Conservation (phyloP, 306 rosid species). For the Vigna trinervia region DNA sequence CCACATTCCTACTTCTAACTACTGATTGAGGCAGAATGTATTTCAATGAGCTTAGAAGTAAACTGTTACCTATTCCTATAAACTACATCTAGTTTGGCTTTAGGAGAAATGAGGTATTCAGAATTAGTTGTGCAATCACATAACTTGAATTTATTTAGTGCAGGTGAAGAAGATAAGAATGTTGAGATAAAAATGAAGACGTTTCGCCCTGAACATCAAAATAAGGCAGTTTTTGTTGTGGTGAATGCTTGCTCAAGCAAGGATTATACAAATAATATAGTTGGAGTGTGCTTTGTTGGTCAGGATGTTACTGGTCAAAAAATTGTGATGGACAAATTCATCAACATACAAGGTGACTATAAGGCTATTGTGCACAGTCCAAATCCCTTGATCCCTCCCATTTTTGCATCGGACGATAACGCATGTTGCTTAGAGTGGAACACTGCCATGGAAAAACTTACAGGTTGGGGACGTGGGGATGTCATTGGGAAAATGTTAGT, state of each 20-base stretch:
- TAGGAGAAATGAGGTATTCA: constrained; percentile 41
- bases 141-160: constrained; percentile 55
- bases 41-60: constrained; percentile 44
- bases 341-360: constrained; percentile 95
- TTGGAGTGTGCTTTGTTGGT: constrained; percentile 99
- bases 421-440: constrained; percentile 99
- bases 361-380: constrained; percentile 96
- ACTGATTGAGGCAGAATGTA: constrained; percentile 11
- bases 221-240: constrained; percentile 76
- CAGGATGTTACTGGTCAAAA: constrained; percentile 96
- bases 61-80: constrained; percentile 41
- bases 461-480: constrained; percentile 83
- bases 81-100: constrained; percentile 43
- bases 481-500: constrained; percentile 87
- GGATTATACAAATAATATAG: constrained; percentile 81
- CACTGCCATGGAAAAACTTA: constrained; percentile 94
- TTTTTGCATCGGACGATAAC: constrained; percentile 96
- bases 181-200: constrained; percentile 92
- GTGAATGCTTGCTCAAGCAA: constrained; percentile 99
- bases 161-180: constrained; percentile 99
- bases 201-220: constrained; percentile 70
- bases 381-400: constrained; percentile 94
- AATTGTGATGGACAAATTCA: constrained; percentile 95
- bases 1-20: constrained; percentile 11
- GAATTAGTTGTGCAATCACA: constrained; percentile 44